Evolutionary conservation across 2,329 filamentous ascomycete genomes (phyloP), one percentile per base, ranked within the genome.

Genomic region (Fusarium coffeatum): DNA sequence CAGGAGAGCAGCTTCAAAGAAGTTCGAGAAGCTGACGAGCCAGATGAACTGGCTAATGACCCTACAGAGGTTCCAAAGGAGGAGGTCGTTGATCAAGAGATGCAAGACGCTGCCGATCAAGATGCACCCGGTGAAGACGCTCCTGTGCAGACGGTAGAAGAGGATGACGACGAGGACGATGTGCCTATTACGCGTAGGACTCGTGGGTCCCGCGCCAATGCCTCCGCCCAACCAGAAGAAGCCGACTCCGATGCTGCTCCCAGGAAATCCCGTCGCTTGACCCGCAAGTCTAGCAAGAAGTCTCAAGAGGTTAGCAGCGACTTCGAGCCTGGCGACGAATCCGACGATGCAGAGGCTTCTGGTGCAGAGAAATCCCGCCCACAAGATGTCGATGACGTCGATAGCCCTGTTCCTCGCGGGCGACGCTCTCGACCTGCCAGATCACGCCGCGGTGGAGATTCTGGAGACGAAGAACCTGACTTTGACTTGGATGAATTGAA

Each of bases 401-500:
- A 84, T 7, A 88, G 84, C 59, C 83, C 85, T 8, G 83, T 82
- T 40, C 83, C 85, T 15, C 81, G 85, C 64, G 86, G 87, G 49
- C 82, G 83, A 64, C 80, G 76, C 74, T 77, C 78, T 73, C 77
- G 83, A 47, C 83, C 83, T 10, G 81, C 82, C 47, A 84, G 83
- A 63, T 83, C 85, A n/a, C 83, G 84, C 42, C 83, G 82, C 34
- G 81, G 80, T 15, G 80, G 78, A 13, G 86, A 85, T 43, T 89
- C 88, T 2, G 86, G 78, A 69, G 89, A 84, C 69, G 89, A 84
- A 68, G 90, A 84, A 72, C 84, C 82, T 64, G 85, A 86, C 43
- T 83, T 90, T 20, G 88, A 92, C 71, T 80, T 86, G 51, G 87
- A 91, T 61, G 90, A 92, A 74, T 79, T 92, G 54, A 88, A 87